Percentiles rank a stretch among this genome's conserved stretches.
Conservation (phyloP, 1,284 basidiomycete genomes). For the Cryptococcus depauperatus region DNA sequence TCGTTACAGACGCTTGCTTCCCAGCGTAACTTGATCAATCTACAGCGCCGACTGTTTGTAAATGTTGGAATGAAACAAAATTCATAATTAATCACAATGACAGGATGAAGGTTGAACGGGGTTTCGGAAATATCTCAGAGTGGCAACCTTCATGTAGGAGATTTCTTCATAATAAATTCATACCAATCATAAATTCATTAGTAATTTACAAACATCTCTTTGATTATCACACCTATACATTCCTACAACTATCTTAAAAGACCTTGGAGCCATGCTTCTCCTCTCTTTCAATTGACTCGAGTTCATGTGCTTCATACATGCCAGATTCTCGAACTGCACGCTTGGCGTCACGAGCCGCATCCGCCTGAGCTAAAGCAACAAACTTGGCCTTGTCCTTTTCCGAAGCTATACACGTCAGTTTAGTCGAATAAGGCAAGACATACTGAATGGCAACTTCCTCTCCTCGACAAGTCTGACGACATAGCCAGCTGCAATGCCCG, state of each 20-base stretch:
- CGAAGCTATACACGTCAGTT: slow-evolving; percentile 11
- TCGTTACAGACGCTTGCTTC: too few relatives aligned
- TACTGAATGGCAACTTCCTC: slow-evolving; percentile 31
- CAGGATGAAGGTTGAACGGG: too few relatives aligned
- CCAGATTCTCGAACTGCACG: slow-evolving; percentile 31
- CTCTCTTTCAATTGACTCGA: slow-evolving; percentile 25
- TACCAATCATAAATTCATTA: too few relatives aligned
- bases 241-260: slow-evolving; percentile 6
- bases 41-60: too few relatives aligned
- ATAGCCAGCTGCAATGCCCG: slow-evolving; percentile 22
- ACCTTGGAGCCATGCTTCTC: slow-evolving; percentile 27
- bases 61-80: too few relatives aligned
- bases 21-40: too few relatives aligned
- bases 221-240: too few relatives aligned
- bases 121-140: too few relatives aligned
- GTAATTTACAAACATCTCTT: too few relatives aligned
- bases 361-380: slow-evolving; percentile 20
- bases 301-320: slow-evolving; percentile 21
- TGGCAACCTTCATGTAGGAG: too few relatives aligned
- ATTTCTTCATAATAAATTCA: too few relatives aligned
- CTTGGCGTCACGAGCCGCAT: slow-evolving; percentile 25
- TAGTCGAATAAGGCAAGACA: slow-evolving; percentile 8
- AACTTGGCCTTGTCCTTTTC: slow-evolving; percentile 25
- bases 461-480: slow-evolving; percentile 30
- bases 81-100: too few relatives aligned